These are phyloP conservation scores for Priceomyces medius DNA, from an alignment of 805 yeast genomes.

Conservation along the genomic window DNA sequence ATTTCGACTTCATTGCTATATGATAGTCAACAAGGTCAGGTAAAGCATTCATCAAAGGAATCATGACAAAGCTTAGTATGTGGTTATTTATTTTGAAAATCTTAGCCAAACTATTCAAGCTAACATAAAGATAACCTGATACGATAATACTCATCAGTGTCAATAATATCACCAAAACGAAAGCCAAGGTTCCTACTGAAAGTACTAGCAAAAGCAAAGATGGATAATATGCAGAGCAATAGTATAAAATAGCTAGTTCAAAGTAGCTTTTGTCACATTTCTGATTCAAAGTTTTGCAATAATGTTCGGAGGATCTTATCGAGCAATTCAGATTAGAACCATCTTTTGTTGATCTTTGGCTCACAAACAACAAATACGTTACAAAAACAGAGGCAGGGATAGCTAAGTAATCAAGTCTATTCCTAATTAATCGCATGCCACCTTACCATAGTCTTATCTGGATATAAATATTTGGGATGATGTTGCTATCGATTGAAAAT, in stretches of 20 bases:
- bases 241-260: constrained; percentile 26
- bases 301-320: not conserved
- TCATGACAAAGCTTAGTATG: constrained; percentile 30
- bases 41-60: constrained; percentile 37
- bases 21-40: constrained; percentile 40
- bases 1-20: constrained; percentile 24
- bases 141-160: constrained; percentile 31
- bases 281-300: constrained; percentile 17
- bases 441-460: too few species aligned
- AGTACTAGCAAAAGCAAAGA: constrained; percentile 10
- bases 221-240: constrained; percentile 23
- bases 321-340: not conserved
- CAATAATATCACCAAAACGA: constrained; percentile 17
- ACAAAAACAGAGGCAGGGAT: too few species aligned
- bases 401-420: too few species aligned
- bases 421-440: too few species aligned
- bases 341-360: not conserved
- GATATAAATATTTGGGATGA: too few species aligned
- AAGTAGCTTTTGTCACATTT: constrained; percentile 26
- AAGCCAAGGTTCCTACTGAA: constrained; percentile 14
- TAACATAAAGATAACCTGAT: constrained; percentile 32
- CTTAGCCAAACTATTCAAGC: constrained; percentile 27
- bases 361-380: not conserved
- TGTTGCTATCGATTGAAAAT: too few species aligned
- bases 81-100: constrained; percentile 24